phyloP scores from a whole-genome alignment of 352 stramenopile species.

The Phytophthora kernoviae region DNA sequence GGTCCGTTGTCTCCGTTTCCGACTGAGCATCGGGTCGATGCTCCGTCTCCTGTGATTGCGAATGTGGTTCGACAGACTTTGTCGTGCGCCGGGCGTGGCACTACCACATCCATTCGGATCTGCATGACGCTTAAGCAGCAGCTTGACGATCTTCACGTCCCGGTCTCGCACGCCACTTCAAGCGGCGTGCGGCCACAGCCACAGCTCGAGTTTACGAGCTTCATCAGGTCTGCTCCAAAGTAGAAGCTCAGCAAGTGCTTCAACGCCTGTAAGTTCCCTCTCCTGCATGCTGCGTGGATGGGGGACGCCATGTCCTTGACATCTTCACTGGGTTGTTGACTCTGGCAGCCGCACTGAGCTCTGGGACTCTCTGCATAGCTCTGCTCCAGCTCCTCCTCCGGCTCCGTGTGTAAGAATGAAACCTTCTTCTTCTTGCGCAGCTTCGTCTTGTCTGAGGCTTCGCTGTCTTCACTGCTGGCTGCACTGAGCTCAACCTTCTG shows the following conservation, averaged over 20 bases:
- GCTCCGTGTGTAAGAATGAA: conserved; percentile 51
- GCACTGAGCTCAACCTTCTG: conserved; percentile 15
- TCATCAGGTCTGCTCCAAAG: conserved; percentile 51
- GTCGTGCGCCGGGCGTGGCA: conserved; percentile 11
- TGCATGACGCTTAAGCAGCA: conserved; percentile 66
- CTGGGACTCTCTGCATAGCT: conserved; percentile 8
- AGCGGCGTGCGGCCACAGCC: conserved; percentile 72
- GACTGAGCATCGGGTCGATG: conserved; percentile 15
- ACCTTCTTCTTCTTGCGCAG: conserved; percentile 62
- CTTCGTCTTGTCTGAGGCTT: conserved; percentile 20
- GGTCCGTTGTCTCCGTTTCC: conserved; percentile 49
- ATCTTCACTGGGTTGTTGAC: conserved; percentile 11
- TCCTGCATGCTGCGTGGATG: conserved; percentile 69
- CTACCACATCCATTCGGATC: conserved; percentile 48
- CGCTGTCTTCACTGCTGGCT: conserved; percentile 27
- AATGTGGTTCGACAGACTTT: conserved; percentile 33
- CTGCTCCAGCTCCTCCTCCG: conserved; percentile 29
- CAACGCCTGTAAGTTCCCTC: conserved; percentile 64
- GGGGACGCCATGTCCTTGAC: conserved; percentile 47
- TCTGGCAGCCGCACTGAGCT: conserved; percentile 26
- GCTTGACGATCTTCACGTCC: conserved; percentile 58
- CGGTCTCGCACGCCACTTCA: conserved; percentile 65
- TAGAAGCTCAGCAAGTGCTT: conserved; percentile 80
- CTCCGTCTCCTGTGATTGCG: conserved; percentile 37
- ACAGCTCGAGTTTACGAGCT: conserved; percentile 73